Evolutionary conservation across 2,329 filamentous ascomycete genomes (phyloP), one percentile per base, ranked within the genome.

Genomic region (Coleophoma crateriformis): DNA sequence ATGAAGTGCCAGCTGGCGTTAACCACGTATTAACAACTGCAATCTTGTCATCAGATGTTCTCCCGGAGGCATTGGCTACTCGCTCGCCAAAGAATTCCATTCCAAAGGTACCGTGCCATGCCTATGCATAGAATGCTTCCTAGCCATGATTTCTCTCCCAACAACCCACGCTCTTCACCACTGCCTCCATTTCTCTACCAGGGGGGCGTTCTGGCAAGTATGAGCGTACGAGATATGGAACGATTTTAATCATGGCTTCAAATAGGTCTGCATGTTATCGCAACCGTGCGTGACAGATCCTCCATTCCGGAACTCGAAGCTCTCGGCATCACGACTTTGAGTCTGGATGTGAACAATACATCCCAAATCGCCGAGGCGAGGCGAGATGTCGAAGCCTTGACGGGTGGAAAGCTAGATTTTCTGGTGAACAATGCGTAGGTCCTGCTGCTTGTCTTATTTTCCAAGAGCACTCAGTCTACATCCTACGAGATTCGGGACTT

Each of bases 31-130:
- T 41, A 41, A 41, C 7, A 11, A 22, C 15, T 13, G 7, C 35
- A n/a, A 38, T 38, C 35, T 27, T 27, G 3, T 10, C 27, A 27
- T 27, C 22, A 47, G 48, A 13, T 51, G 49, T 35, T 43, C 45
- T 15, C 22, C 35, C 3, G 49, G 49, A 11, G 49, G 49, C 5
- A 44, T 51, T 7, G 49, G 49, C 8, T n/a, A 42, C 14, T 38
- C 49, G 14, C 49, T 51, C 7, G 42, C 42, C 14, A 35, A 19
- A 32, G 49, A 48, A 46, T 51, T 48, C 19, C 49, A 51, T 17
- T 22, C 37, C 10, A 27, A 48, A 19, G 41, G 35, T 38, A 38
- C 14, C 27, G 27, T 27, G 3, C 19, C 3, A 27, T 27, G 6
- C 6, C 6, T 27, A 27, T 10, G 8, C 8, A 27, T 27, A 7